phyloP scores from a whole-genome alignment of 2,329 filamentous ascomycete genomes.

The Neofusicoccum ribis region DNA sequence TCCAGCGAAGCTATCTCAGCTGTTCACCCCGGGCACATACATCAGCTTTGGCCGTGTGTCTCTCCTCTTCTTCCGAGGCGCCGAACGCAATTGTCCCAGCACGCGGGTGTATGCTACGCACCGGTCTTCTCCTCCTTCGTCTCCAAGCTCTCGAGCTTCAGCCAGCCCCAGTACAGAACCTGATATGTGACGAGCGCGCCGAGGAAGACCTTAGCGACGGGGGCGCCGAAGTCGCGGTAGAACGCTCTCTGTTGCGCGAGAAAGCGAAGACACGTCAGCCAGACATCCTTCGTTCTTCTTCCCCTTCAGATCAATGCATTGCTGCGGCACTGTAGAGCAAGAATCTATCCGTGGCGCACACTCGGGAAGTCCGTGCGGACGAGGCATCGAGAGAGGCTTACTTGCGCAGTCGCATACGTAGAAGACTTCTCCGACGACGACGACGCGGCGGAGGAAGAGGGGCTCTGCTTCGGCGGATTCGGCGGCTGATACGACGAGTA shows the following conservation, averaged over 20 bases:
- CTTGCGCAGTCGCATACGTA: slow-evolving; percentile 13
- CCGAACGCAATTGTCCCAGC: neutral
- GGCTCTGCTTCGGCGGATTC: neutral
- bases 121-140: slow-evolving; percentile 60
- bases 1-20: slow-evolving; percentile 15
- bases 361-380: neutral
- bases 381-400: neutral
- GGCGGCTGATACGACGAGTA: slow-evolving; percentile 17
- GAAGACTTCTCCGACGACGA: neutral
- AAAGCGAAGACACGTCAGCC: neutral
- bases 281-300: neutral
- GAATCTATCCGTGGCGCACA: neutral
- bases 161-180: slow-evolving; percentile 72
- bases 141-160: slow-evolving; percentile 73
- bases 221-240: slow-evolving; percentile 73
- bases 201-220: slow-evolving; percentile 72
- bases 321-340: neutral
- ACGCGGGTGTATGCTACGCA: slow-evolving; percentile 30
- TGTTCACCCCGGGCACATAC: neutral
- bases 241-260: slow-evolving; percentile 57
- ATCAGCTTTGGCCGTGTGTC: neutral
- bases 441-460: too few species aligned
- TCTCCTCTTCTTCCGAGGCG: neutral
- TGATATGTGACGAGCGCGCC: slow-evolving; percentile 79
- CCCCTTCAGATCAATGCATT: neutral